Evolutionary conservation across 2,329 filamentous ascomycete genomes (phyloP).

Genomic region (Atkinsonella texensis): DNA sequence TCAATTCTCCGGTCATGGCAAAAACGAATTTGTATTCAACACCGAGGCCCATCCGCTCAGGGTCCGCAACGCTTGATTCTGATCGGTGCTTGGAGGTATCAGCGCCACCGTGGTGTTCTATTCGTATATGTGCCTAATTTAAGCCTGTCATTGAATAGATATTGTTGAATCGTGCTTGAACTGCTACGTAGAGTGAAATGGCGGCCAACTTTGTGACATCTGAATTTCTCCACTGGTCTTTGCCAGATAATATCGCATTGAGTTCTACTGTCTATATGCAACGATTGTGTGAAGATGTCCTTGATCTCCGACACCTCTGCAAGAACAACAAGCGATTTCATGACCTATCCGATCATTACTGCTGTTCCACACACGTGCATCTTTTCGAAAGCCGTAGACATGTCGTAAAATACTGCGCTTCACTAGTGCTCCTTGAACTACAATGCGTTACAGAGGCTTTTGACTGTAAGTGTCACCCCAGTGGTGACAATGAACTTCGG

Average conservation of each 20-base stretch:
- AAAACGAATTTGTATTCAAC: constrained; percentile 37
- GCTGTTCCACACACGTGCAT: background rate
- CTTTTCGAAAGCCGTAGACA: background rate
- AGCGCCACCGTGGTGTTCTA: background rate
- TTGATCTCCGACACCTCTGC: background rate
- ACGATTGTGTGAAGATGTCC: background rate
- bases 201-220: no score
- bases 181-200: no score
- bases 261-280: background rate
- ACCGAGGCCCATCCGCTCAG: constrained; percentile 36
- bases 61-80: constrained; percentile 7
- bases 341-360: background rate
- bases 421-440: constrained; percentile 2
- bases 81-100: background rate
- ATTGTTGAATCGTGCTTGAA: no score
- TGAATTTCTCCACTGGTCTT: no score
- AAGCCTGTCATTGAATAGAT: no score
- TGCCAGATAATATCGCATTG: background rate
- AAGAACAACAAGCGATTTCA: background rate
- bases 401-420: no score
- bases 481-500: no score
- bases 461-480: no score
- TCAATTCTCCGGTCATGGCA: constrained; percentile 36
- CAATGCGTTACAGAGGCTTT: background rate
- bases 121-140: background rate